Evolutionary conservation across 2,329 filamentous ascomycete genomes (phyloP), one percentile per base, ranked within the genome.

Genomic region (Pseudodiploospora longispora): DNA sequence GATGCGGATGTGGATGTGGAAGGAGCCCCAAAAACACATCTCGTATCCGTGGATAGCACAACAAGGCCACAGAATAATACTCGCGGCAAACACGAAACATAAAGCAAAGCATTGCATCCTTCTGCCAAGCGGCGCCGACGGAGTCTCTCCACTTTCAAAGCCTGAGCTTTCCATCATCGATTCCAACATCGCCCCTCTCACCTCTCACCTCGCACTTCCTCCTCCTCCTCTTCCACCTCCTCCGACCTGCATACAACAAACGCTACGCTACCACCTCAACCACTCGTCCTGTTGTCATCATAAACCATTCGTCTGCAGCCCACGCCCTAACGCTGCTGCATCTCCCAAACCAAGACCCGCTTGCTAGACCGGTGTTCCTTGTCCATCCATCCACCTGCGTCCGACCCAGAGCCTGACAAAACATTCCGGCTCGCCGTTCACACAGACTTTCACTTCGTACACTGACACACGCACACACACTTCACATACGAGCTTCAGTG

Each of bases 11-110:
- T 2, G 19, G 19, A 19, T 19, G 19, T 19, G 19, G 19, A 19
- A 19, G 19, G 19, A 19, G 19, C 19, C 19, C 19, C 19, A 19
- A 19, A 19, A 19, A 19, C 19, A 30, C 28, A 47, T 35, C 45
- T 47, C 45, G 41, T 47, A 47, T 47, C 45, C 45, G 28, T 44
- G 30, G 37, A 47, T 47, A 40, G 42, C 45, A 32, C 41, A 44
- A 40, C n/a, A 36, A 29, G 9, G 28, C 3, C 19, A 19, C 19
- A 19, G 19, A 19, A 19, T 19, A 19, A 19, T 19, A 19, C 19
- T 19, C 19, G 19, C 19, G 3, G 19, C 19, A 19, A 19, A 19
- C 19, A 19, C 19, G 19, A 19, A 19, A 19, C 19, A 19, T 19
- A 19, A 19, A 19, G 19, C 19, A 19, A 19, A 19, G 19, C 19